phyloP scores from a whole-genome alignment of 495 filamentous ascomycete genomes.

The Neurospora sp. region DNA sequence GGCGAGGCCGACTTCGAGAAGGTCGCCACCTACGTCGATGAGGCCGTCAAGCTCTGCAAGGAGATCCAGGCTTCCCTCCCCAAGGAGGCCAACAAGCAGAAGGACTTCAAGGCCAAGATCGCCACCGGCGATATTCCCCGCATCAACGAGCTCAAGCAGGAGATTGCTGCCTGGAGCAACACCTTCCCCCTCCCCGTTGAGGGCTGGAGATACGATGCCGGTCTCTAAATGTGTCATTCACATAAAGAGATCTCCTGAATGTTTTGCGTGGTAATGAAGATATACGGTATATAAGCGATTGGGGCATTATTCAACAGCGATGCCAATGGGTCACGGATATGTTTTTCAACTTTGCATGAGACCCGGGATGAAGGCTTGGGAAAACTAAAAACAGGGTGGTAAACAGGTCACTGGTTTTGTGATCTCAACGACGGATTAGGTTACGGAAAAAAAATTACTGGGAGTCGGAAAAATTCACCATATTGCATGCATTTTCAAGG shows the following conservation, averaged over 20 bases:
- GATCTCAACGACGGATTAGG: conserved; percentile 20
- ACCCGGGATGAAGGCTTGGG: conserved; percentile 4
- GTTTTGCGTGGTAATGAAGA: not conserved
- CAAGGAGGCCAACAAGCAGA: conserved; percentile 96
- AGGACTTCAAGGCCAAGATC: conserved; percentile 96
- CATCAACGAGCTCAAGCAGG: conserved; percentile 75
- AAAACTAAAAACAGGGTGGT: conserved; percentile 6
- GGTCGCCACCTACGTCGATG: conserved; percentile 82
- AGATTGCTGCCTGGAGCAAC: conserved; percentile 80
- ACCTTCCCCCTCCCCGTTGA: conserved; percentile 88
- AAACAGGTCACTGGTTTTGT: conserved; percentile 1
- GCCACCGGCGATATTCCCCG: conserved; percentile 63
- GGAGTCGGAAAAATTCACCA: conserved; percentile 23
- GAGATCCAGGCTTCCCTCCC: conserved; percentile 73
- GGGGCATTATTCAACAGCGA: conserved; percentile 1
- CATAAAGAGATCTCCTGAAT: not conserved
- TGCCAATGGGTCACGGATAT: conserved; percentile 10
- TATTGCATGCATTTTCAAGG: conserved; percentile 27
- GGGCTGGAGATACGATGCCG: conserved; percentile 46
- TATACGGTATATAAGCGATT: conserved; percentile 3
- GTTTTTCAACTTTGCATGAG: conserved; percentile 16
- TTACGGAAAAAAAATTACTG: conserved; percentile 11
- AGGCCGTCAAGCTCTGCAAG: conserved; percentile 71
- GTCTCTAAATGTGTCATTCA: conserved; percentile 24
- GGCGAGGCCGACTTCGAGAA: conserved; percentile 87